phyloP scores from a whole-genome alignment of 495 filamentous ascomycete genomes.

The Neurospora sp. region DNA sequence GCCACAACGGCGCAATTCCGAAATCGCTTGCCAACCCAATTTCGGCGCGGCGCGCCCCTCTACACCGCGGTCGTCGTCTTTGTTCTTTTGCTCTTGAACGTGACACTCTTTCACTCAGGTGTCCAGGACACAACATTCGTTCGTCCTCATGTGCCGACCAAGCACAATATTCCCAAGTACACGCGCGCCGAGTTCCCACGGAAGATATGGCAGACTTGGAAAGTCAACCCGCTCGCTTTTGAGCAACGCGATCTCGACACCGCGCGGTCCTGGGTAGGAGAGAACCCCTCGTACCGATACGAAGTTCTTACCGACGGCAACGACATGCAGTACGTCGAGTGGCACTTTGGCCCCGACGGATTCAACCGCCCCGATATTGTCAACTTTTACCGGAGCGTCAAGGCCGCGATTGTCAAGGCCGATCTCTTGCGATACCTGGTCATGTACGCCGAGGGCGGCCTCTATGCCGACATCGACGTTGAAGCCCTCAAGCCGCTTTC shows the following conservation, averaged over 20 bases:
- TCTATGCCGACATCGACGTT: constrained; percentile 51
- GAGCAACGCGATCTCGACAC: constrained; percentile 41
- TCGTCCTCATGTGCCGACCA: not conserved
- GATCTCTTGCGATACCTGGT: constrained; percentile 51
- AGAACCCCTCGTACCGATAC: constrained; percentile 50
- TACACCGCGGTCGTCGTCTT: constrained; percentile 26
- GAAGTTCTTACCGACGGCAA: constrained; percentile 56
- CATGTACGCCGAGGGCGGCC: constrained; percentile 45
- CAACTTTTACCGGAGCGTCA: constrained; percentile 43
- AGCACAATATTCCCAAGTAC: constrained; percentile 1
- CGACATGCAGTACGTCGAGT: constrained; percentile 47
- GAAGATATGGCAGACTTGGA: constrained; percentile 60
- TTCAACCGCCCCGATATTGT: constrained; percentile 53
- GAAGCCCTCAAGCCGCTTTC: constrained; percentile 38
- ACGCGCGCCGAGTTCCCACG: constrained; percentile 19
- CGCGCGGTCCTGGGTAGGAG: constrained; percentile 46
- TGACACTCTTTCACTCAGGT: constrained; percentile 26
- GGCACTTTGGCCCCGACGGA: constrained; percentile 45
- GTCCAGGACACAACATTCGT: constrained; percentile 5
- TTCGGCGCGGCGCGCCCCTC: constrained; percentile 23
- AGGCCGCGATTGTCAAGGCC: constrained; percentile 49
- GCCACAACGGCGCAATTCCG: constrained; percentile 26
- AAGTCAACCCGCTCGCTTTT: constrained; percentile 47
- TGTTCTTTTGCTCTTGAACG: constrained; percentile 32
- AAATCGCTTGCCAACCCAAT: constrained; percentile 26